phyloP scores from a whole-genome alignment of 345 rosid species.

The Rubroshorea leprosula region DNA sequence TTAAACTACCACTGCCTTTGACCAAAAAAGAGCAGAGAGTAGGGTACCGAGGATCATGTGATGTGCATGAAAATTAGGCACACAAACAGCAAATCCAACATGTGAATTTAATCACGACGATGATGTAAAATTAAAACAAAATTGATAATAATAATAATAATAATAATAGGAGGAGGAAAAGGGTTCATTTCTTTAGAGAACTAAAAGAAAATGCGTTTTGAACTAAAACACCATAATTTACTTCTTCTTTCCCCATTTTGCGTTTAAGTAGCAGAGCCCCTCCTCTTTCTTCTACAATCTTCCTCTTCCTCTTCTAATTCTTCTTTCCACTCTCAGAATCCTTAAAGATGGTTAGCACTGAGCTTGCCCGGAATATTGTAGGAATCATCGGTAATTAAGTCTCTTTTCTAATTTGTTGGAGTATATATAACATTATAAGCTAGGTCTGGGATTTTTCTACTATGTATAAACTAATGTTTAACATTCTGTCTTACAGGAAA shows the following conservation, averaged over 20 bases:
- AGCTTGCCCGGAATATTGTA: slow-evolving; percentile 11
- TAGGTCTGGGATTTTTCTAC: background rate
- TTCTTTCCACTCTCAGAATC: background rate
- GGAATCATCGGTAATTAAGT: slow-evolving; percentile 28
- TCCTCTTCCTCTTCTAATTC: background rate
- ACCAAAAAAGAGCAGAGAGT: background rate
- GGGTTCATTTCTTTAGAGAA: no score
- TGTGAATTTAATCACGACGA: background rate
- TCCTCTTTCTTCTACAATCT: background rate
- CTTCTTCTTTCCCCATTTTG: no score
- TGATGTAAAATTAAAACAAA: background rate
- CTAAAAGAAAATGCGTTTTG: no score
- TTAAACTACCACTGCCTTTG: no score
- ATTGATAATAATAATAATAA: background rate
- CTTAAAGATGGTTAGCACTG: slow-evolving; percentile 15
- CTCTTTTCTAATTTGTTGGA: background rate
- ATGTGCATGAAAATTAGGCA: background rate
- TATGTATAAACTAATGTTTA: background rate
- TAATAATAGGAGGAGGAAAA: no score
- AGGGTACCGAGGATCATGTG: background rate
- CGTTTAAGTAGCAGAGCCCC: background rate
- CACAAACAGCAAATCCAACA: background rate
- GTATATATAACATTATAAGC: background rate
- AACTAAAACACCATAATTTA: no score
- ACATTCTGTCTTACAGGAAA: slow-evolving; percentile 35